A percentile compares a stretch with the other conserved stretches of the same genome.
Evolutionary conservation across 805 yeast genomes (phyloP).

Genomic region (Candida fluviatilis): DNA sequence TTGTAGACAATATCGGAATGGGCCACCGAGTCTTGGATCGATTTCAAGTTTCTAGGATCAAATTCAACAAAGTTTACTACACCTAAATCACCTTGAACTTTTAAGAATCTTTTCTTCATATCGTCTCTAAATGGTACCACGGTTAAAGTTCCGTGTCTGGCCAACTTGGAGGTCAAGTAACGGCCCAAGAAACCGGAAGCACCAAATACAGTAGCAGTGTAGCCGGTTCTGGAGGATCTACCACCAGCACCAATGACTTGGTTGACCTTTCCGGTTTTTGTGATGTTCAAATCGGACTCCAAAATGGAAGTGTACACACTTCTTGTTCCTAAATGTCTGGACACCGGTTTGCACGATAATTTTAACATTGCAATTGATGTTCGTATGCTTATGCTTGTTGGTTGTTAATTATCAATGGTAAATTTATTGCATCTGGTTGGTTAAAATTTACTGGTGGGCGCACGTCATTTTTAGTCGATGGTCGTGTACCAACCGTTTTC

Average conservation of each 20-base stretch:
- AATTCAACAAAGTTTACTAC: conserved; percentile 81
- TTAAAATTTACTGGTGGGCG: conserved; percentile 10
- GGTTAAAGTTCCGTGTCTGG: conserved; percentile 75
- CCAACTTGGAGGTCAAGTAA: conserved; percentile 64
- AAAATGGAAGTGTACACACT: conserved; percentile 38
- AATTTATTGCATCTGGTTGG: conserved; percentile 24
- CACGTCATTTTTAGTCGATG: too few species aligned
- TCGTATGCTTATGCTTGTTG: neutral
- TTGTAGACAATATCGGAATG: conserved; percentile 82
- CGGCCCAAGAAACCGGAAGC: conserved; percentile 78
- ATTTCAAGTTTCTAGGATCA: conserved; percentile 71
- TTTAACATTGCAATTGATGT: conserved; percentile 20
- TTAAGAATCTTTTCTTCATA: conserved; percentile 69
- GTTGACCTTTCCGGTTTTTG: conserved; percentile 71
- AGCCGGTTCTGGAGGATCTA: conserved; percentile 80
- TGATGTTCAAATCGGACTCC: conserved; percentile 63
- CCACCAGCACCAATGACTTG: conserved; percentile 76
- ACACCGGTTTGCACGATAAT: conserved; percentile 14
- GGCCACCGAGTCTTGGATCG: conserved; percentile 72
- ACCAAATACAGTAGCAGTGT: conserved; percentile 86
- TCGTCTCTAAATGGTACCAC: conserved; percentile 82
- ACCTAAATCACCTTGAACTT: conserved; percentile 82
- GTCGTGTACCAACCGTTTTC: too few species aligned
- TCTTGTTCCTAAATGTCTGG: conserved; percentile 19
- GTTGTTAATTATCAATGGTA: conserved; percentile 1